A percentile compares a stretch with the other conserved stretches of the same genome.
Evolutionary conservation across 1,139 yeast species (phyloP).

Genomic region (Taphrina pruni): DNA sequence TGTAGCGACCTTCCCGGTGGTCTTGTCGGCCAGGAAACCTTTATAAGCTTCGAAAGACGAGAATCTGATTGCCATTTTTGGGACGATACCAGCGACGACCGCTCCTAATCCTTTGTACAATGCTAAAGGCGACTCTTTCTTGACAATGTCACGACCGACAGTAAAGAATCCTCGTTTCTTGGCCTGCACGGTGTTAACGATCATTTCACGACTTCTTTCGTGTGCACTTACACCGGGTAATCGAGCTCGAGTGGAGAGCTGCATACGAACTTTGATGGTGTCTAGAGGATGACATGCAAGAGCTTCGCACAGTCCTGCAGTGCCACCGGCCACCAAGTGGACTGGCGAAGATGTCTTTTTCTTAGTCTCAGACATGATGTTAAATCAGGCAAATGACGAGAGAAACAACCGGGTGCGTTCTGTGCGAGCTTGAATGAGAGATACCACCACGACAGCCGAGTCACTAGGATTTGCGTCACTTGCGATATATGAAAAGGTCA

Average conservation of each 20-base stretch:
- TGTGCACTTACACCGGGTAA: slow-evolving; percentile 47
- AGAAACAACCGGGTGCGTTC: too few relatives aligned
- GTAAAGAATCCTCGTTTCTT: slow-evolving; percentile 83
- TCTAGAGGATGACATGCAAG: slow-evolving; percentile 90
- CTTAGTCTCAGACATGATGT: slow-evolving; percentile 31
- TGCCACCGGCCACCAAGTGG: slow-evolving; percentile 92
- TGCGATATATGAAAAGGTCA: background rate
- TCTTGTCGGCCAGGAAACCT: slow-evolving; percentile 64
- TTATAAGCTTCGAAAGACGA: slow-evolving; percentile 91
- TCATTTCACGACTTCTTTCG: slow-evolving; percentile 53
- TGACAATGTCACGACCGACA: slow-evolving; percentile 80
- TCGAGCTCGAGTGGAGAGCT: slow-evolving; percentile 39
- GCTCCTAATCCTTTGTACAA: slow-evolving; percentile 96
- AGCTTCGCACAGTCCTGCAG: slow-evolving; percentile 96
- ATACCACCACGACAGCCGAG: too few relatives aligned
- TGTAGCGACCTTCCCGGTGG: slow-evolving; percentile 65
- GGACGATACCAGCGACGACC: slow-evolving; percentile 94
- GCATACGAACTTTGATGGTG: slow-evolving; percentile 74
- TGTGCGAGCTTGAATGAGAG: too few relatives aligned
- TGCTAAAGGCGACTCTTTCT: slow-evolving; percentile 81
- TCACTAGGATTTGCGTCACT: too few relatives aligned
- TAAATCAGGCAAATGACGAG: too few relatives aligned
- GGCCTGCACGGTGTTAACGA: slow-evolving; percentile 49
- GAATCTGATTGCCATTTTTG: slow-evolving; percentile 97
- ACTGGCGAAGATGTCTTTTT: slow-evolving; percentile 47